A percentile compares a stretch with the other conserved stretches of the same genome.
phyloP scores from a whole-genome alignment of 345 rosid genomes.

The Citrus unshiu region DNA sequence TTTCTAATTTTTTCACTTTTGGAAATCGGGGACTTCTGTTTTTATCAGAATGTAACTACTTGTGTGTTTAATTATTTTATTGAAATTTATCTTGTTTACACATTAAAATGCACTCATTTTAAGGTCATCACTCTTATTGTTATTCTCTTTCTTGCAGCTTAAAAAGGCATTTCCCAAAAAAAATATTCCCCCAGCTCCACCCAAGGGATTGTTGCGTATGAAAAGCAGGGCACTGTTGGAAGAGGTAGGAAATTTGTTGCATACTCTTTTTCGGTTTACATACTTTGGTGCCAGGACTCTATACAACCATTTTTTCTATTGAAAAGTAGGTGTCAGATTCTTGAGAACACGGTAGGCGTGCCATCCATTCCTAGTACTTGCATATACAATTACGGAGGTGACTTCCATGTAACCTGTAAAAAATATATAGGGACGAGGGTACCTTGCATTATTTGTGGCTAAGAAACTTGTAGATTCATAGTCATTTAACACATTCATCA shows the following conservation, averaged over 20 bases:
- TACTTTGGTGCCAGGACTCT: background rate
- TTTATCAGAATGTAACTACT: background rate
- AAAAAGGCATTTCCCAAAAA: conserved; percentile 76
- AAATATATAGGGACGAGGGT: background rate
- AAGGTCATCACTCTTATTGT: conserved; percentile 10
- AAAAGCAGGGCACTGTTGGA: conserved; percentile 89
- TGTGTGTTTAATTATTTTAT: background rate
- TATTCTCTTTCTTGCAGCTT: conserved; percentile 50
- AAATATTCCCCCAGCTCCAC: conserved; percentile 80
- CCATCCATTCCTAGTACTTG: background rate
- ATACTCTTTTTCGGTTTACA: background rate
- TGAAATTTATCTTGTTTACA: background rate
- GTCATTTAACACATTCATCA: background rate
- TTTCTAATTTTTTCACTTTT: background rate
- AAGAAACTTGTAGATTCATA: background rate
- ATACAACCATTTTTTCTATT: background rate
- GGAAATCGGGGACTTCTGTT: background rate
- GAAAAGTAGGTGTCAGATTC: background rate
- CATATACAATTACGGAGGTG: background rate
- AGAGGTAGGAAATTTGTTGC: conserved; percentile 60
- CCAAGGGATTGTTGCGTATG: conserved; percentile 89
- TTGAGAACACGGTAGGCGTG: background rate
- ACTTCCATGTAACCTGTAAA: conserved; percentile 2
- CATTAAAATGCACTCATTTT: conserved; percentile 3
- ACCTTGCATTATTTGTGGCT: background rate